Evolutionary conservation across 2,329 filamentous ascomycete genomes (phyloP).

Genomic region (Mariannaea sp.): DNA sequence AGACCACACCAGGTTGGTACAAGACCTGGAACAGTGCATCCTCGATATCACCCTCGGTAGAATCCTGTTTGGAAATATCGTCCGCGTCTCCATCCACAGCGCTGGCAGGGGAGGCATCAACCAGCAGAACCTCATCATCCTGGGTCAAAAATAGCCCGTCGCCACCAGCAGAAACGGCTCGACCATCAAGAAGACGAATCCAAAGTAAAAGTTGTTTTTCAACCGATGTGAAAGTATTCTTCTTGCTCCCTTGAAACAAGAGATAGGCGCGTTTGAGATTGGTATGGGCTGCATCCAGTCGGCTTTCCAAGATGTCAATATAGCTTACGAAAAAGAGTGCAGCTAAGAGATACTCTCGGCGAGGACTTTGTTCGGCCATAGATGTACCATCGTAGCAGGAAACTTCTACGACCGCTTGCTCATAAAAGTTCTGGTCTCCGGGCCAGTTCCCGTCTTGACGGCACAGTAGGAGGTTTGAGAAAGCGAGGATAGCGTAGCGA

Average conservation of each 20-base stretch:
- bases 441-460: slow-evolving; percentile 41
- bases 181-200: slow-evolving; percentile 59
- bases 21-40: slow-evolving; percentile 59
- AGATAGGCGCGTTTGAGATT: slow-evolving; percentile 56
- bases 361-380: slow-evolving; percentile 38
- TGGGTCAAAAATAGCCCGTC: slow-evolving; percentile 58
- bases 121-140: slow-evolving; percentile 52
- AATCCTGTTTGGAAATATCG: slow-evolving; percentile 30
- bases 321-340: slow-evolving; percentile 60
- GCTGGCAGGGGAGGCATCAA: slow-evolving; percentile 49
- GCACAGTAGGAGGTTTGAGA: slow-evolving; percentile 52
- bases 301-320: slow-evolving; percentile 53
- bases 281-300: slow-evolving; percentile 52
- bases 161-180: slow-evolving; percentile 60
- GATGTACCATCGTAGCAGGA: slow-evolving; percentile 28
- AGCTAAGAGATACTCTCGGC: slow-evolving; percentile 52
- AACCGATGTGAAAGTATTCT: slow-evolving; percentile 42
- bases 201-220: slow-evolving; percentile 58
- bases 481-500: slow-evolving; percentile 54
- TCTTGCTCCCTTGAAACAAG: slow-evolving; percentile 50
- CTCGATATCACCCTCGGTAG: slow-evolving; percentile 47
- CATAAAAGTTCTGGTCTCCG: slow-evolving; percentile 46
- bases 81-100: slow-evolving; percentile 41
- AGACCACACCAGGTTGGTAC: slow-evolving; percentile 60
- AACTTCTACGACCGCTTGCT: slow-evolving; percentile 44